Conservation (phyloP, 352 stramenopile genomes). For the Phytophthora cryptogea region DNA sequence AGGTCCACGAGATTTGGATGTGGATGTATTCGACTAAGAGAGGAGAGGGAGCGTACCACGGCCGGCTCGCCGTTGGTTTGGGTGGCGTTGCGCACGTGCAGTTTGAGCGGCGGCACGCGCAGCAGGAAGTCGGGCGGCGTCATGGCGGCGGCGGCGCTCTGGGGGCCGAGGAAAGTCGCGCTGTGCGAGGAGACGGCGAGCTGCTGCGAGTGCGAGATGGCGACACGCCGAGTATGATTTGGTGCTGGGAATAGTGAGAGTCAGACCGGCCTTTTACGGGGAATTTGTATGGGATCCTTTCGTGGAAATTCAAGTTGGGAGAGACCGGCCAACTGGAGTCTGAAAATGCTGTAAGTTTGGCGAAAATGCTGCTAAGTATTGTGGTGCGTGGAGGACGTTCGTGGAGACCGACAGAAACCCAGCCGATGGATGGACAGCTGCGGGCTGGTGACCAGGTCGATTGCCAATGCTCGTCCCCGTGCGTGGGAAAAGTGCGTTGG, state of each 20-base stretch:
- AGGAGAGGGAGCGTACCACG: conserved; percentile 52
- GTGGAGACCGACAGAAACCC: no score
- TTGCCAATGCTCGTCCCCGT: no score
- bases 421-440: no score
- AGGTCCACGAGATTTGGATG: background rate
- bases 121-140: conserved; percentile 49
- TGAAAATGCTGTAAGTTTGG: no score
- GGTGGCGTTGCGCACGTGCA: conserved; percentile 64
- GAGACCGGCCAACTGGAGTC: background rate
- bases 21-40: conserved; percentile 13
- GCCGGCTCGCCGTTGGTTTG: conserved; percentile 55
- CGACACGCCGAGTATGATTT: conserved; percentile 20
- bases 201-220: conserved; percentile 11
- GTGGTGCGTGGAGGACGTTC: no score
- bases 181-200: conserved; percentile 18
- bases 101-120: conserved; percentile 55
- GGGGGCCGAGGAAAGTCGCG: conserved; percentile 19
- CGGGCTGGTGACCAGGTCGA: no score
- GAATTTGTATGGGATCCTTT: conserved; percentile 8
- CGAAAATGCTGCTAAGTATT: no score
- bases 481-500: background rate
- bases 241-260: conserved; percentile 17
- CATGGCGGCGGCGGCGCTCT: conserved; percentile 15
- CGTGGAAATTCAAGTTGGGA: conserved; percentile 16
- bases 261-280: conserved; percentile 18